Conservation (phyloP, 1,284 basidiomycete species). For the Lignosus rhinocerotis region DNA sequence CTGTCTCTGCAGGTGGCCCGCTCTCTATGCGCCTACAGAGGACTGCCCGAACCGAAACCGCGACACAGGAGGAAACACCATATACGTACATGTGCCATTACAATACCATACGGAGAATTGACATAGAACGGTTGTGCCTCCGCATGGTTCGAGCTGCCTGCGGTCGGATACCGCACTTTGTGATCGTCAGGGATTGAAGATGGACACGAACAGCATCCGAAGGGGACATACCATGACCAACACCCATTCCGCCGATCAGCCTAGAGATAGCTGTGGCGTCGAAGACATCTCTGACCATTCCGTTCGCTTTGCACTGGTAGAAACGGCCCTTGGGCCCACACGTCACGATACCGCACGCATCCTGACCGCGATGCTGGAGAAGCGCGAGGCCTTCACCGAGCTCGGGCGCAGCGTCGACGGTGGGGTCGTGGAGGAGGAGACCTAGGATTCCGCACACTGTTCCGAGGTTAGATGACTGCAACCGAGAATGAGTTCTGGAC, state of each 20-base stretch:
- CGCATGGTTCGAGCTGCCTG: conserved; percentile 95
- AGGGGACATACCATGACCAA: conserved; percentile 84
- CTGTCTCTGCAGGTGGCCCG: too few species aligned
- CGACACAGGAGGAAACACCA: too few species aligned
- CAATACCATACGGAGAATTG: conserved; percentile 98
- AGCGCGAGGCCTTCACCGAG: conserved; percentile 91
- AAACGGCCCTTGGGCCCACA: conserved; percentile 95
- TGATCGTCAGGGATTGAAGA: not conserved
- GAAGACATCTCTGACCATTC: conserved; percentile 99
- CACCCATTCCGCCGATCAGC: conserved; percentile 93
- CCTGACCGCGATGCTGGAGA: conserved; percentile 94
- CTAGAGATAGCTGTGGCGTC: conserved; percentile 78
- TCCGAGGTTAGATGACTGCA: conserved; percentile 5
- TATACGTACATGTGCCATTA: conserved; percentile 88
- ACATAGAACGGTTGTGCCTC: conserved; percentile 99
- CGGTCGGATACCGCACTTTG: conserved; percentile 94
- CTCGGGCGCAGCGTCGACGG: conserved; percentile 77
- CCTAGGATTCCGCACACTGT: conserved; percentile 91
- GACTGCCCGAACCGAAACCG: too few species aligned
- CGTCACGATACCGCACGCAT: conserved; percentile 98
- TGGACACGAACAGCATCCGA: conserved; percentile 9
- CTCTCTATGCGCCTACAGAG: too few species aligned
- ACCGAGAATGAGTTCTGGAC: not conserved
- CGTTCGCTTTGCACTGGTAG: conserved; percentile 99
- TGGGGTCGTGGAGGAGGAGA: conserved; percentile 78